Evolutionary conservation across 2,329 filamentous ascomycete genomes (phyloP).

Genomic region (Colletotrichum sp.): DNA sequence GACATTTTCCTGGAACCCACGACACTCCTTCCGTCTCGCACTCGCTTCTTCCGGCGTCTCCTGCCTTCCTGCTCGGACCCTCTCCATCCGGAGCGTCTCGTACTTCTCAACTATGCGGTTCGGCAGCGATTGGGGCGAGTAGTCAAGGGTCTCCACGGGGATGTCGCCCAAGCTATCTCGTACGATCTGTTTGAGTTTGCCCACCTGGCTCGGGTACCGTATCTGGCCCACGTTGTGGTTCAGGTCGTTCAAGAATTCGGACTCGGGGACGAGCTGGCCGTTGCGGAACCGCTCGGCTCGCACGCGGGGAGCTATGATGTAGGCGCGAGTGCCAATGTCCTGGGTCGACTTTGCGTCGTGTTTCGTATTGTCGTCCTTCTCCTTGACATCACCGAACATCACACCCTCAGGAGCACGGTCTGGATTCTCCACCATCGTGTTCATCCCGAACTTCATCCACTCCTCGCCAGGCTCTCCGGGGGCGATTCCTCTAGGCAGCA

Average conservation of each 20-base stretch:
- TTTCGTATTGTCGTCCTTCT: neutral
- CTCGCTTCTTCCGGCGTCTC: too few species aligned
- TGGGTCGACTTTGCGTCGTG: neutral
- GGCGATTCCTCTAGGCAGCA: neutral
- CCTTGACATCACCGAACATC: neutral
- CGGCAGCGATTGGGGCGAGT: neutral
- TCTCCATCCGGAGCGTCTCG: neutral
- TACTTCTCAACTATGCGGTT: neutral
- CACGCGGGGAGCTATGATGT: neutral
- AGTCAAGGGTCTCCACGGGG: neutral
- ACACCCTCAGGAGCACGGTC: neutral
- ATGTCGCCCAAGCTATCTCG: neutral
- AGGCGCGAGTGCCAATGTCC: neutral
- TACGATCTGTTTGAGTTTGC: neutral
- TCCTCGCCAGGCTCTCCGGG: neutral
- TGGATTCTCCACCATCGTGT: neutral
- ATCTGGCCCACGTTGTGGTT: neutral
- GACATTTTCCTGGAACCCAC: neutral
- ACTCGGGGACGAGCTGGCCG: neutral
- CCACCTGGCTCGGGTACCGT: neutral
- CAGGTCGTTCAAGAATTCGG: neutral
- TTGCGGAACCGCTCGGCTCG: neutral
- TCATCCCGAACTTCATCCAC: neutral
- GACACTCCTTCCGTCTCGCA: neutral
- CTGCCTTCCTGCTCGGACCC: neutral